Evolutionary conservation across 345 rosid genomes (phyloP), one percentile per base, ranked within the genome.

Genomic region (Erodium maritimum): DNA sequence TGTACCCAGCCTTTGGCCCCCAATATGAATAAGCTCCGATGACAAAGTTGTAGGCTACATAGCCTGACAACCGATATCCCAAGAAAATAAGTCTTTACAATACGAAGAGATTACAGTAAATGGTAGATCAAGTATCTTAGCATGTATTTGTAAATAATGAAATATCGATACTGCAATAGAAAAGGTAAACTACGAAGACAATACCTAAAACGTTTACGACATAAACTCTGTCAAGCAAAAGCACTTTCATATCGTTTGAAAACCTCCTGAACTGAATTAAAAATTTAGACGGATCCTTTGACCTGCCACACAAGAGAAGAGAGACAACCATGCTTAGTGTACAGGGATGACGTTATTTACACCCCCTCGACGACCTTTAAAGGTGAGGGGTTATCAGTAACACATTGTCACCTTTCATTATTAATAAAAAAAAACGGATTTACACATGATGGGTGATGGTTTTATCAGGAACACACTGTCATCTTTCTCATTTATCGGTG

Each of bases 1-100:
- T 87, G 65, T 80, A 79, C 60, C 96, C 99, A 60, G 97, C 99
- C 79, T 93, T 93, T 25, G 97, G 99, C 5, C 96, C 97, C 99
- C 99, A 93, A 61, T 87, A 93, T 5, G 99, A 87, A 77, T 93
- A 93, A 55, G 99, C 97, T 62, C 97, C 97, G 24, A 90, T 77
- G 21, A 93, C 97, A 64, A 93, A 93, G 75, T 82, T 93, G 87
- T 93, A 93, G 2, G 86, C 69, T 51, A 87, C 71, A 74, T 93
- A 93, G 54, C 95, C 95, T 87, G 71, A 59, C 60, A 70, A 23
- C 25, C 8, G 42, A 62, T 22, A 20, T 23, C 19, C 23, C 24
- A 21, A 19, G 48, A 54, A 33, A 17, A 19, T 4, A 10, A 42
- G 48, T 3, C 0, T 42, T 14, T 42, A 42, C 61, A 0, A 11